Base-by-base conservation (phyloP, 2,329 filamentous ascomycete genomes). In the Curvularia eragrostidis region DNA sequence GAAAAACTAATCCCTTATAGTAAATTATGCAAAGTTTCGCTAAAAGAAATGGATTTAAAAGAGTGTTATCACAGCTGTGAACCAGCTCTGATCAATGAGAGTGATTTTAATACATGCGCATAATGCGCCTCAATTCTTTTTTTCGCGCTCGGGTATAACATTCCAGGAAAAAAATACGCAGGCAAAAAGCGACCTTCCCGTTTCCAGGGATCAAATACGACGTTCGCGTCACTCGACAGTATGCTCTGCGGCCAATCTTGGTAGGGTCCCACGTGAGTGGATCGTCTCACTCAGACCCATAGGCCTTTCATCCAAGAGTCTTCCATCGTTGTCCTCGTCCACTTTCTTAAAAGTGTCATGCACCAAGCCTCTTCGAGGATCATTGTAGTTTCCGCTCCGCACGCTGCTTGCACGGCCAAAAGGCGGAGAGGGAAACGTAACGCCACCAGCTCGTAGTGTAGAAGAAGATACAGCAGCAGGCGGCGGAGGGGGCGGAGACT, bases 261-360 rank as follows among this genome's bases (percentile, higher is more conserved):
- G 63, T 12, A 65, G 44, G 6, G 63, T 62, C 18, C 42, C 55
- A 6, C 47, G 54, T 7, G 58, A 63, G 49, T 65, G 63, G 15
- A 65, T 65, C 24, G 63, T 65, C 54, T 65, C 63, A 50, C 57
- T 56, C 8, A 65, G 36, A 28, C 63, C 63, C 55, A 63, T 58
- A 2, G 63, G 63, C 26, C 52, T 56, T n/a, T 63, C 63, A 38
- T 65, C 58, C 49, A 65, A 32, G 6, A 65, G 52, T 30, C 63
- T 54, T 10, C 63, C 63, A 54, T 65, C 63, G 10, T 65, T 65
- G 8, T 56, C 56, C 26, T 63, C 58, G 13, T 65, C 63, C 2
- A 56, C 55, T 21, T 55, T 61, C 2, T 46, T 54, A 36, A 63
- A 65, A 1, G 43, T 44, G 19, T 59, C 61, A 8, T 58, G 63